phyloP scores from a whole-genome alignment of 2,329 filamentous ascomycete species.

The Blumeriella jaapii region DNA sequence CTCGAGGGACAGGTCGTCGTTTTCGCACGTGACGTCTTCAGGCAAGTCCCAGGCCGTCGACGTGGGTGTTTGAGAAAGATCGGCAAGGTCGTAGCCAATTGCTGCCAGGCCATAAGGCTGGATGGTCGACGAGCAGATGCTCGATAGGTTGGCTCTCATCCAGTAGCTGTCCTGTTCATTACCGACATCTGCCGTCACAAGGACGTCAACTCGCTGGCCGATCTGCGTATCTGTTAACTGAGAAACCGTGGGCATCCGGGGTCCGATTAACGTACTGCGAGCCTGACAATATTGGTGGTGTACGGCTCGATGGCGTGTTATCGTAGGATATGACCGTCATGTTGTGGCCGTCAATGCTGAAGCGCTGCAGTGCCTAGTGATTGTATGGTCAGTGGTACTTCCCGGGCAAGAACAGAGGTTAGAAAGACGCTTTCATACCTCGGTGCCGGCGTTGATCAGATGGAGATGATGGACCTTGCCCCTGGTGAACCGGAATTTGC shows the following conservation, averaged over 20 bases:
- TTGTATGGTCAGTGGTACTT: neutral
- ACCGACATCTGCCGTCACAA: slow-evolving; percentile 37
- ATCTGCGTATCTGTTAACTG: slow-evolving; percentile 2
- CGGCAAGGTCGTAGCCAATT: slow-evolving; percentile 27
- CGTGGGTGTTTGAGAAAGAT: neutral
- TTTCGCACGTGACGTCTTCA: slow-evolving; percentile 40
- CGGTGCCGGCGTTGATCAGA: slow-evolving; percentile 36
- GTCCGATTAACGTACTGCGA: slow-evolving; percentile 37
- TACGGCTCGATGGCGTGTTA: slow-evolving; percentile 47
- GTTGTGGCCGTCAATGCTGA: slow-evolving; percentile 37
- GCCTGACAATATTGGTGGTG: slow-evolving; percentile 43
- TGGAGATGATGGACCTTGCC: slow-evolving; percentile 35
- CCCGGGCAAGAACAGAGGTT: neutral
- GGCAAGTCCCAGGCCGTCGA: slow-evolving; percentile 22
- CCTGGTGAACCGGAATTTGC: slow-evolving; percentile 28
- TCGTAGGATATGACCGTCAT: slow-evolving; percentile 55
- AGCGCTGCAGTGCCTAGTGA: slow-evolving; percentile 30
- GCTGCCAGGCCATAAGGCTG: slow-evolving; percentile 44
- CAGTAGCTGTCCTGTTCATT: slow-evolving; percentile 39
- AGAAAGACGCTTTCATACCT: slow-evolving; percentile 2
- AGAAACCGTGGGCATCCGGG: too few species aligned
- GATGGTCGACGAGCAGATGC: slow-evolving; percentile 34
- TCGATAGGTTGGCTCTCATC: slow-evolving; percentile 43
- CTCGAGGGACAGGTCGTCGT: slow-evolving; percentile 31
- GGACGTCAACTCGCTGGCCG: slow-evolving; percentile 35